phyloP scores from a whole-genome alignment of 2,329 filamentous ascomycete genomes.

The Colletotrichum theobromicola region DNA sequence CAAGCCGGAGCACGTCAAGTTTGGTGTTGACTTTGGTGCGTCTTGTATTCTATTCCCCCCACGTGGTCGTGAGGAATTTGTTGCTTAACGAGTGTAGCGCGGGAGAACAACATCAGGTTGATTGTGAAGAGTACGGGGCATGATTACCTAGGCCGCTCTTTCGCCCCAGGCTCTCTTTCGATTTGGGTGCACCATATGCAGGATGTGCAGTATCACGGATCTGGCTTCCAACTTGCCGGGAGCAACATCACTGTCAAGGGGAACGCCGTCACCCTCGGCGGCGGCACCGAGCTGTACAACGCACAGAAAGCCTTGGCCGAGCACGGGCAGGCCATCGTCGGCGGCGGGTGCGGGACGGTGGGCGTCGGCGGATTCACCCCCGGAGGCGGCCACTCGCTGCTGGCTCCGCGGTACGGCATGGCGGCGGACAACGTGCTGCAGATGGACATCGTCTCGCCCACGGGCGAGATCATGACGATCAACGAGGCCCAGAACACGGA shows the following conservation, averaged over 20 bases:
- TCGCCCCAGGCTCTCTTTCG: slow-evolving; percentile 55
- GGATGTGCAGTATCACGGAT: background rate
- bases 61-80: background rate
- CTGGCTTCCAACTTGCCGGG: background rate
- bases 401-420: slow-evolving; percentile 61
- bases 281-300: slow-evolving; percentile 57
- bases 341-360: slow-evolving; percentile 60
- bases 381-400: slow-evolving; percentile 64
- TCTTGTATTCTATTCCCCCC: background rate
- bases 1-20: slow-evolving; percentile 34
- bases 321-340: slow-evolving; percentile 55
- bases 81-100: slow-evolving; percentile 21
- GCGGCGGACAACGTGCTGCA: slow-evolving; percentile 67
- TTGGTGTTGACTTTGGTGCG: slow-evolving; percentile 48
- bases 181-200: slow-evolving; percentile 55
- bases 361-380: slow-evolving; percentile 65
- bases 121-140: slow-evolving; percentile 46
- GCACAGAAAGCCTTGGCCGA: slow-evolving; percentile 50
- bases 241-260: slow-evolving; percentile 27
- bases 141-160: slow-evolving; percentile 49
- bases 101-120: slow-evolving; percentile 46
- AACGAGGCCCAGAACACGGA: slow-evolving; percentile 60
- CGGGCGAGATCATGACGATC: slow-evolving; percentile 53
- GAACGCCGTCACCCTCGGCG: slow-evolving; percentile 56
- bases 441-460: slow-evolving; percentile 59